phyloP scores from a whole-genome alignment of 495 filamentous ascomycete genomes.

The Acidiella bohemica region DNA sequence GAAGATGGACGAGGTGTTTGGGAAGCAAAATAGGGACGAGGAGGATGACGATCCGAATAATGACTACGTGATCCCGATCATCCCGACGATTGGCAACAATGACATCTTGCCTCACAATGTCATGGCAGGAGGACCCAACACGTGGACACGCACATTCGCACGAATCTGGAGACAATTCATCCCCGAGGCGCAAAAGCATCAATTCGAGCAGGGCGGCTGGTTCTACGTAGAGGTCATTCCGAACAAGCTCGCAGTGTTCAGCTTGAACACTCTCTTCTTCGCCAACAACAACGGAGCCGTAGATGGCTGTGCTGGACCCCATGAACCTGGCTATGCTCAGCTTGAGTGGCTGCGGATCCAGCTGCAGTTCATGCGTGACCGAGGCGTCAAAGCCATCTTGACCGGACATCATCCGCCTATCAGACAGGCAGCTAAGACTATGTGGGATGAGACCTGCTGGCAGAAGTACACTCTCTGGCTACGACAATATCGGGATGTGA shows the following conservation, averaged over 20 bases:
- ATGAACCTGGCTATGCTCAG: slow-evolving; percentile 81
- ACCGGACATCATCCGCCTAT: slow-evolving; percentile 91
- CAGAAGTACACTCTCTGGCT: slow-evolving; percentile 93
- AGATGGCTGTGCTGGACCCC: slow-evolving; percentile 65
- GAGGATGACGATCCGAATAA: slow-evolving; percentile 37
- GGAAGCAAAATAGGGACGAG: slow-evolving; percentile 32
- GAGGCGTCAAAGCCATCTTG: slow-evolving; percentile 87
- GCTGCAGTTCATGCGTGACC: slow-evolving; percentile 63
- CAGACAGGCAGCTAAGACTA: slow-evolving; percentile 62
- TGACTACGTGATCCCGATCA: slow-evolving; percentile 59
- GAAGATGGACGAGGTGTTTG: slow-evolving; percentile 65
- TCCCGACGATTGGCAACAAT: slow-evolving; percentile 92
- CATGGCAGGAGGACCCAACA: slow-evolving; percentile 68
- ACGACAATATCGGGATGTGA: slow-evolving; percentile 77
- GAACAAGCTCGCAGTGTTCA: slow-evolving; percentile 73
- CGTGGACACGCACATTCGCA: slow-evolving; percentile 59
- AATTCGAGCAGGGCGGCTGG: slow-evolving; percentile 86
- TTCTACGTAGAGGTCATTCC: slow-evolving; percentile 89
- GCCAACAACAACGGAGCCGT: slow-evolving; percentile 84
- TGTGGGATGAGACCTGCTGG: slow-evolving; percentile 95
- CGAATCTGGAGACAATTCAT: slow-evolving; percentile 77
- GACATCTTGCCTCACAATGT: slow-evolving; percentile 97
- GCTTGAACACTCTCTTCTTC: slow-evolving; percentile 94
- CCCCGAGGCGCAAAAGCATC: slow-evolving; percentile 82
- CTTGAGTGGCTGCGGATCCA: slow-evolving; percentile 96